These are phyloP conservation scores for Lyophyllum shimeji DNA, from an alignment of 768 basidiomycete species.

Conservation along the genomic window DNA sequence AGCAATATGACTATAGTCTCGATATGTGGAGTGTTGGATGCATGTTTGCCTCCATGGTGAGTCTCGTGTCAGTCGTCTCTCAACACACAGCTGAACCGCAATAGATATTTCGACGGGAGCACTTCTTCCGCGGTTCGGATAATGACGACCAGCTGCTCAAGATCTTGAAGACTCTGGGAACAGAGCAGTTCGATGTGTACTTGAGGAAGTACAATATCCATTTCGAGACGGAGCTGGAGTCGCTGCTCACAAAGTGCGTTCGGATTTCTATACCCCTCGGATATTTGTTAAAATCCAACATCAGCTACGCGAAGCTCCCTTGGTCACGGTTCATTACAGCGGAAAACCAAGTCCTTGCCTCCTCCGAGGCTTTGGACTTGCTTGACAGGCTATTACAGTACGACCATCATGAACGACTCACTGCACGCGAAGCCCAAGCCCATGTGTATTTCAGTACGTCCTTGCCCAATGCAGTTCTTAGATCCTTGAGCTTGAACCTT, in stretches of 20 bases:
- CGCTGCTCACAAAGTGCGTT: constrained; percentile 48
- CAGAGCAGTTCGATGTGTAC: constrained; percentile 63
- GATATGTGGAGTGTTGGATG: constrained; percentile 77
- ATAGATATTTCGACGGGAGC: constrained; percentile 72
- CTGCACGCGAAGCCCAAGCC: constrained; percentile 64
- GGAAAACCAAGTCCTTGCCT: constrained; percentile 58
- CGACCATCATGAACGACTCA: constrained; percentile 68
- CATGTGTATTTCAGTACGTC: constrained; percentile 64
- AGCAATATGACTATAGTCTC: constrained; percentile 69
- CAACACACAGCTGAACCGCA: neutral
- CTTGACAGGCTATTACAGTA: constrained; percentile 67
- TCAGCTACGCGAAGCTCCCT: constrained; percentile 59
- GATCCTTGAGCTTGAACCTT: constrained; percentile 12
- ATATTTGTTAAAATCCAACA: neutral
- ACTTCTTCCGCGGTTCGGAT: constrained; percentile 74
- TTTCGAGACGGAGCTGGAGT: constrained; percentile 60
- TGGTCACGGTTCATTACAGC: constrained; percentile 62
- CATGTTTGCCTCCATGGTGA: constrained; percentile 73
- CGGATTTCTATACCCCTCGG: neutral
- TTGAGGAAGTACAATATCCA: constrained; percentile 63
- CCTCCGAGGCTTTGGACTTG: constrained; percentile 64
- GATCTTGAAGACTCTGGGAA: constrained; percentile 68
- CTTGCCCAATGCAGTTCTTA: constrained; percentile 10
- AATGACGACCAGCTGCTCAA: constrained; percentile 74
- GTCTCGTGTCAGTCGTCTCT: constrained; percentile 17